A percentile compares a stretch with the other conserved stretches of the same genome.
phyloP scores from a whole-genome alignment of 2,329 filamentous ascomycete genomes.

The Colletotrichum karsti region DNA sequence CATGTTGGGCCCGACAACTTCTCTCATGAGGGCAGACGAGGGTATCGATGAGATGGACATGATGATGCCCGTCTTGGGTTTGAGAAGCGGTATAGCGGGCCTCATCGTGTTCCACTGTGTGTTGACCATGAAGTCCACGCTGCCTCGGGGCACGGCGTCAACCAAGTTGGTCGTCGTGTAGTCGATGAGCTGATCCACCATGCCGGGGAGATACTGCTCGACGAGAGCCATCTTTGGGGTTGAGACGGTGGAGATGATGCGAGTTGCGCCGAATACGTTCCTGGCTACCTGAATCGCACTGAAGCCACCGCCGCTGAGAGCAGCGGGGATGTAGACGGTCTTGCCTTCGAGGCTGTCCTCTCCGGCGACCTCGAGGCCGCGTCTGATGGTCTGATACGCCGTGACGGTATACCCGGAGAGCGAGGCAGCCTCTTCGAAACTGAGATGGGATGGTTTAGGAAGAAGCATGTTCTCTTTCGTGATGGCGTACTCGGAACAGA shows the following conservation, averaged over 20 bases:
- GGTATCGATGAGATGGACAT: conserved; percentile 51
- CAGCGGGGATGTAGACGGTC: conserved; percentile 60
- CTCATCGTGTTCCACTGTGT: conserved; percentile 51
- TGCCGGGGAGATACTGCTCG: conserved; percentile 47
- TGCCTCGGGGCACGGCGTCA: conserved; percentile 46
- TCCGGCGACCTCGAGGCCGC: conserved; percentile 46
- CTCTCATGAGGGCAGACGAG: conserved; percentile 35
- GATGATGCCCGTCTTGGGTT: conserved; percentile 45
- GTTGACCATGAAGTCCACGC: conserved; percentile 60
- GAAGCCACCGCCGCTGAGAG: conserved; percentile 56
- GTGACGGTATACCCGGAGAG: conserved; percentile 48
- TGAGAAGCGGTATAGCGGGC: conserved; percentile 48
- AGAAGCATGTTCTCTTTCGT: conserved; percentile 43
- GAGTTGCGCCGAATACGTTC: conserved; percentile 54
- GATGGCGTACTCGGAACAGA: conserved; percentile 51
- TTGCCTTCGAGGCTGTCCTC: conserved; percentile 52
- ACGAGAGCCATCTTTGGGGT: conserved; percentile 58
- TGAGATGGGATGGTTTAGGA: conserved; percentile 39
- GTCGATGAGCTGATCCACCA: conserved; percentile 60
- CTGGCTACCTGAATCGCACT: conserved; percentile 58
- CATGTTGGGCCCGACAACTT: conserved; percentile 39
- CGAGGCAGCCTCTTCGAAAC: conserved; percentile 46
- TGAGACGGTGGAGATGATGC: conserved; percentile 61
- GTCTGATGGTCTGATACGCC: conserved; percentile 51
- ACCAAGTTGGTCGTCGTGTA: conserved; percentile 53